A percentile compares a stretch with the other conserved stretches of the same genome.
phyloP scores from a whole-genome alignment of 352 stramenopile species.

The Phytopythium litorale region DNA sequence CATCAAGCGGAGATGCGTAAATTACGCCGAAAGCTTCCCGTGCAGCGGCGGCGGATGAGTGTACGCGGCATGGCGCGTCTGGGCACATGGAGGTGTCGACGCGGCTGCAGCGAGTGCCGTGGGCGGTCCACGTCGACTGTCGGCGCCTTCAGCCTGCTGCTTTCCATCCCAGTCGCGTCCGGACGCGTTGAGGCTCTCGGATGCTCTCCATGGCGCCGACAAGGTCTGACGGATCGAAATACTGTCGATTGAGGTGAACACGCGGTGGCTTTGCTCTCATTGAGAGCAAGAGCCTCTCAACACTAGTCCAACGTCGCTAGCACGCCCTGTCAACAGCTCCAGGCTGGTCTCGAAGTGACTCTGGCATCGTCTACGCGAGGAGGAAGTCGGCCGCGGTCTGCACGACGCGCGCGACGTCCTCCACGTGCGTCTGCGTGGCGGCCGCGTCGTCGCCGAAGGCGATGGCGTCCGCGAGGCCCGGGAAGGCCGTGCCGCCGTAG shows the following conservation, averaged over 20 bases:
- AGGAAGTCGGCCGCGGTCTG: slow-evolving; percentile 3
- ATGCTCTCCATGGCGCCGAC: too few species aligned
- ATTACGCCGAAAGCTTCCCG: not conserved
- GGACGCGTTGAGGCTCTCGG: too few species aligned
- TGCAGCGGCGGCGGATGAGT: not conserved
- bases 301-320: too few species aligned
- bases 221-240: too few species aligned
- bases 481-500: slow-evolving; percentile 11
- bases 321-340: too few species aligned
- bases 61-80: not conserved
- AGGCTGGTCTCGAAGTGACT: too few species aligned
- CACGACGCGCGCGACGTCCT: slow-evolving; percentile 12
- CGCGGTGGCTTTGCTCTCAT: too few species aligned
- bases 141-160: too few species aligned
- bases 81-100: not conserved
- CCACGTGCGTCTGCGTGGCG: slow-evolving; percentile 12
- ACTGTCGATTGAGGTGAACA: too few species aligned
- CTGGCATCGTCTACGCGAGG: not conserved
- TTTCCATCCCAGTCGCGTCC: too few species aligned
- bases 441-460: slow-evolving; percentile 4
- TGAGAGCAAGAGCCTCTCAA: too few species aligned
- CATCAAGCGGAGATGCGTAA: slow-evolving; percentile 1
- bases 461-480: slow-evolving; percentile 10
- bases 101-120: not conserved
- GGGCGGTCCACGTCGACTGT: too few species aligned